Evolutionary conservation across 2,329 filamentous ascomycete species (phyloP).

Genomic region (Hortaea sp.): DNA sequence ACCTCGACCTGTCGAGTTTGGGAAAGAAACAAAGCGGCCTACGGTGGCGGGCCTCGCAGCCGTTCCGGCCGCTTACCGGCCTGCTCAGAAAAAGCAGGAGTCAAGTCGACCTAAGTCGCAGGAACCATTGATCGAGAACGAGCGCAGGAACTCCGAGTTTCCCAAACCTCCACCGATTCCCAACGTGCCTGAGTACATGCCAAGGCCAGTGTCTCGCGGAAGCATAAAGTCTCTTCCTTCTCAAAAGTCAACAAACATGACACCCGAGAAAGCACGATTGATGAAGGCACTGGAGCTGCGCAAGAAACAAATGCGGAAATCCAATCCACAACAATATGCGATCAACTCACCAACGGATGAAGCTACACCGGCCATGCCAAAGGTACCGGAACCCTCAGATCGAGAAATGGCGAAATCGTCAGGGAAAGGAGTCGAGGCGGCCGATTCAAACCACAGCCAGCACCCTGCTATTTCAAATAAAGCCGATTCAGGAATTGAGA

Average conservation of each 20-base stretch:
- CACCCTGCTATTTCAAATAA: constrained; percentile 28
- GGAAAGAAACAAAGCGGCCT: constrained; percentile 42
- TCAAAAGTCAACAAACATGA: constrained; percentile 42
- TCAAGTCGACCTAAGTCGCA: constrained; percentile 26
- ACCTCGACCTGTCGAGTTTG: constrained; percentile 58
- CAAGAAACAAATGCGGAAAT: constrained; percentile 59
- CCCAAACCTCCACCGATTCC: constrained; percentile 26
- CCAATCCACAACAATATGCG: constrained; percentile 9
- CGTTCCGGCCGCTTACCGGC: constrained; percentile 18
- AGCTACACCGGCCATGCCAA: constrained; percentile 8
- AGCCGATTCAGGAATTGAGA: constrained; percentile 46
- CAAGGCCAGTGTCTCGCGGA: constrained; percentile 25
- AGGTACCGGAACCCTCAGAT: constrained; percentile 4
- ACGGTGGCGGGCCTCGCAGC: constrained; percentile 41
- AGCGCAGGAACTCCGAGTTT: background rate
- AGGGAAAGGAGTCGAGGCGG: background rate
- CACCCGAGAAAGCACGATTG: constrained; percentile 79
- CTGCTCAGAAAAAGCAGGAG: constrained; percentile 20
- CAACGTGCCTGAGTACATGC: constrained; percentile 20
- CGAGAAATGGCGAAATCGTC: background rate
- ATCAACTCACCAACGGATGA: too few species aligned
- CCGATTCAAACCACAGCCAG: background rate
- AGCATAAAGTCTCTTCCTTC: constrained; percentile 36
- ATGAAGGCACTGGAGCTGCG: constrained; percentile 91
- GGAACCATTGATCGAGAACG: constrained; percentile 10